Base-by-base conservation (phyloP, 1,284 basidiomycete genomes). In the Cryptococcus maquisensis region DNA sequence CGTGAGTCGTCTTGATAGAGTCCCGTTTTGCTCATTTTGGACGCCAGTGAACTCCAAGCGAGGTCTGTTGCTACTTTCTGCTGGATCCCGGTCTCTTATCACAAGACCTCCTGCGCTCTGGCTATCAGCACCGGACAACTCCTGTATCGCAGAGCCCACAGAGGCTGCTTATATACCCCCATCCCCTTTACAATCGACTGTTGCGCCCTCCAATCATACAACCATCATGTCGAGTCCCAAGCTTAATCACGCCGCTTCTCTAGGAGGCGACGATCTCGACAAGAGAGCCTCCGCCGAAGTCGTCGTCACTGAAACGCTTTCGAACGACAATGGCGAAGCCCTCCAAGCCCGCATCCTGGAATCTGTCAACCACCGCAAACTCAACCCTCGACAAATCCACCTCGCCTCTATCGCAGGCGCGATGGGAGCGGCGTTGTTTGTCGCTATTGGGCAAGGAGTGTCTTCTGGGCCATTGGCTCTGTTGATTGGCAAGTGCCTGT, bases 401-500 rank as follows among this genome's bases (percentile, higher is more conserved):
- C 45, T 66, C 5, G 62, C 55, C 21, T 49, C 61, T 35, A 62
- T 66, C 44, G 44, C 51, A 18, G 61, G 60, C n/a, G 38, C 42
- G 10, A 61, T 69, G 49, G 65, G 65, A 32, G 57, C 64, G 0
- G 60, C 57, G 6, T 39, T 68, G 6, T 68, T 68, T 46, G 58
- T 68, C 12, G 48, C 53, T 20, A 57, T 66, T 50, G 64, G 60
- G 2, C 41, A 16, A 9, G 54, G 57, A 21, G 47, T 65, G 21
- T 44, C 44, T 26, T 48, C 40, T 10, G 63, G 63, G 16, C 61
- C 60, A 3, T 38, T 65, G 3, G 50, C 55, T 12, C 39, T 65
- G 5, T 24, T 65, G 1, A 45, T 63, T 18, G 63, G 63, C 43
- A 47, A 23, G 53, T 49, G n/a, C 13, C 12, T 15, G 12, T 13